Percentiles rank a stretch among this genome's conserved stretches.
Evolutionary conservation across 176 grass and related monocot genomes (phyloP).

Genomic region (Aegilops sharonensis): DNA sequence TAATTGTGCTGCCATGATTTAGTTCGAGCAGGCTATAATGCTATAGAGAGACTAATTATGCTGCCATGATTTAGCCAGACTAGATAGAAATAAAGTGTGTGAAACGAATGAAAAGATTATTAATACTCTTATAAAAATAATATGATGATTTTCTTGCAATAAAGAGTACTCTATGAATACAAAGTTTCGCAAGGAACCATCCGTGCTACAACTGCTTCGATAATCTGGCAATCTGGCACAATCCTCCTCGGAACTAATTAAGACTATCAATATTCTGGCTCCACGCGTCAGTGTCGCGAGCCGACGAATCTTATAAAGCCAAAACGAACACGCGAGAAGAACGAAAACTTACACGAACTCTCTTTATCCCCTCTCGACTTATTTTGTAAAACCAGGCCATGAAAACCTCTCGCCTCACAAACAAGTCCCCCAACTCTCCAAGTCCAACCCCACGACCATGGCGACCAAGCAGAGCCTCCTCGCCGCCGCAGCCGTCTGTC

Average conservation of each 20-base stretch:
- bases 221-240: no score
- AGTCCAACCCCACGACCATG: slow-evolving; percentile 18
- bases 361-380: not conserved
- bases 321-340: not conserved
- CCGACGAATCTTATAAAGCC: not conserved
- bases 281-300: slow-evolving; percentile 43
- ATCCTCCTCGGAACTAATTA: not conserved
- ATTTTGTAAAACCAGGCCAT: not conserved
- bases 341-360: not conserved
- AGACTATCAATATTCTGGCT: slow-evolving; percentile 18
- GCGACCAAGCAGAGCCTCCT: slow-evolving; percentile 26
- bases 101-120: no score
- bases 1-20: no score
- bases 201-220: no score
- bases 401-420: slow-evolving; percentile 2
- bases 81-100: no score
- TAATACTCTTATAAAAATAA: no score
- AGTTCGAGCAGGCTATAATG: no score
- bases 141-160: no score
- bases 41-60: no score
- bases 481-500: slow-evolving; percentile 21
- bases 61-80: no score
- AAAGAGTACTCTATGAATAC: no score
- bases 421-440: slow-evolving; percentile 18
- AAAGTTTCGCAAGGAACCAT: no score